A percentile compares a stretch with the other conserved stretches of the same genome.
Conservation (phyloP, 768 basidiomycete species). For the Pleurotus cornucopiae region DNA sequence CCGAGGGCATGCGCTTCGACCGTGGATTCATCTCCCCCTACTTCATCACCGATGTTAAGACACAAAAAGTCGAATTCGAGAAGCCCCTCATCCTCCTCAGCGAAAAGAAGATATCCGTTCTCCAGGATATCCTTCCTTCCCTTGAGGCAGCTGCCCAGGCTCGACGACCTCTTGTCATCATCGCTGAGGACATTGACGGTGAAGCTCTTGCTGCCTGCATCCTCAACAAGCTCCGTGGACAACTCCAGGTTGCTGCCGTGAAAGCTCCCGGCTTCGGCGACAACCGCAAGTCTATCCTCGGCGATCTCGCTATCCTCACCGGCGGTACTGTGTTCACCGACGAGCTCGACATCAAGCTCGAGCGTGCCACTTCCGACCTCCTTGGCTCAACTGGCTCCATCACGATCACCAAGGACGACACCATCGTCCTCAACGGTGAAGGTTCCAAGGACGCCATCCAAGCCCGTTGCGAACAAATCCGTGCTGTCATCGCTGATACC, state of each 20-base stretch:
- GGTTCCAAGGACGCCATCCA: constrained; percentile 88
- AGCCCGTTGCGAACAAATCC: constrained; percentile 95
- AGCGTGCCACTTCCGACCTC: constrained; percentile 81
- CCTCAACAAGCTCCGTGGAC: constrained; percentile 98
- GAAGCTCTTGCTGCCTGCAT: constrained; percentile 98
- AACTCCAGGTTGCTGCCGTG: constrained; percentile 89
- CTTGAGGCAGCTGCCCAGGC: constrained; percentile 78
- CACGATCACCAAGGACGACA: constrained; percentile 97
- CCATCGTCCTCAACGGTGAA: constrained; percentile 91
- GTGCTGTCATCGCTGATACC: constrained; percentile 72
- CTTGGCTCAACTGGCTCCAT: constrained; percentile 89
- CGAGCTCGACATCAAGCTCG: constrained; percentile 96
- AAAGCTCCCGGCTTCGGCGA: constrained; percentile 99
- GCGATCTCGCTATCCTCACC: constrained; percentile 94
- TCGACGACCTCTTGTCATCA: constrained; percentile 89
- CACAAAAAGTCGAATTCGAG: constrained; percentile 94
- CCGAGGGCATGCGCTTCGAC: constrained; percentile 99
- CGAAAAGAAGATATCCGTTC: constrained; percentile 95
- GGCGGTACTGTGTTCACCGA: constrained; percentile 97
- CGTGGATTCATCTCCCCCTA: constrained; percentile 97
- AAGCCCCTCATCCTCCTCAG: constrained; percentile 91
- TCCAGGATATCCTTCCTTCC: constrained; percentile 93
- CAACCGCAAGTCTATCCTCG: constrained; percentile 97
- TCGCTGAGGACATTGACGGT: constrained; percentile 97
- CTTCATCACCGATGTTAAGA: constrained; percentile 98